Evolutionary conservation across 2,329 filamentous ascomycete species (phyloP).

Genomic region (Fusarium sp.): DNA sequence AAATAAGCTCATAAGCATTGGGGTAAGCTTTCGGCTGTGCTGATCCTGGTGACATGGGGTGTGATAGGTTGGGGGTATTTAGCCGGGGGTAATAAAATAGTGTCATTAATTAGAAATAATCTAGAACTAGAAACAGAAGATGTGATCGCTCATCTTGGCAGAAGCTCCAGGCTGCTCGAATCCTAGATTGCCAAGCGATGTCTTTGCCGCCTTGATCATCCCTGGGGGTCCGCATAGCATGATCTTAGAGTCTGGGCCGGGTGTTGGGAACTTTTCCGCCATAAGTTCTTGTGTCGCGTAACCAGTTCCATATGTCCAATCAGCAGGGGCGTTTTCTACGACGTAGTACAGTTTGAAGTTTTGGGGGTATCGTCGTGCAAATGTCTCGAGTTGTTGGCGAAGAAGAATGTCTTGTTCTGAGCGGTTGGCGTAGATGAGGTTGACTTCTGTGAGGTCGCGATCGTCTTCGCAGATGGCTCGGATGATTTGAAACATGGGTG

Average conservation of each 20-base stretch:
- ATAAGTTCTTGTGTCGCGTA: slow-evolving; percentile 68
- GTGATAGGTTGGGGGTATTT: neutral
- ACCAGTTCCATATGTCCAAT: slow-evolving; percentile 65
- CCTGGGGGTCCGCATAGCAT: slow-evolving; percentile 74
- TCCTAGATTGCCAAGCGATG: slow-evolving; percentile 63
- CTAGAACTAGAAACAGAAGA: slow-evolving; percentile 66
- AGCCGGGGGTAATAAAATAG: neutral
- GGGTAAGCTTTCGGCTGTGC: slow-evolving; percentile 13
- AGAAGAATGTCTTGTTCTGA: slow-evolving; percentile 73
- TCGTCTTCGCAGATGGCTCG: slow-evolving; percentile 74
- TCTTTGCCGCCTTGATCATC: slow-evolving; percentile 72
- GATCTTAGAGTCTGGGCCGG: slow-evolving; percentile 64
- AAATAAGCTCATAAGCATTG: slow-evolving; percentile 41
- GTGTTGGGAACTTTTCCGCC: slow-evolving; percentile 61
- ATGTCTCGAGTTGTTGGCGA: slow-evolving; percentile 67
- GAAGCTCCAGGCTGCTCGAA: slow-evolving; percentile 65
- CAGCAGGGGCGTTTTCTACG: slow-evolving; percentile 61
- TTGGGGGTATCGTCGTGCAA: slow-evolving; percentile 64
- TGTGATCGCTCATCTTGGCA: slow-evolving; percentile 67
- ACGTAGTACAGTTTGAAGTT: slow-evolving; percentile 72
- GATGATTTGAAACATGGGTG: slow-evolving; percentile 67
- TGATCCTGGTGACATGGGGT: slow-evolving; percentile 11
- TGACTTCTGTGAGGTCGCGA: slow-evolving; percentile 69
- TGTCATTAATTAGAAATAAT: slow-evolving; percentile 2
- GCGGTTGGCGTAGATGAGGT: slow-evolving; percentile 72